A percentile compares a stretch with the other conserved stretches of the same genome.
Evolutionary conservation across 768 basidiomycete species (phyloP).

Genomic region (Amylocystis lapponica): DNA sequence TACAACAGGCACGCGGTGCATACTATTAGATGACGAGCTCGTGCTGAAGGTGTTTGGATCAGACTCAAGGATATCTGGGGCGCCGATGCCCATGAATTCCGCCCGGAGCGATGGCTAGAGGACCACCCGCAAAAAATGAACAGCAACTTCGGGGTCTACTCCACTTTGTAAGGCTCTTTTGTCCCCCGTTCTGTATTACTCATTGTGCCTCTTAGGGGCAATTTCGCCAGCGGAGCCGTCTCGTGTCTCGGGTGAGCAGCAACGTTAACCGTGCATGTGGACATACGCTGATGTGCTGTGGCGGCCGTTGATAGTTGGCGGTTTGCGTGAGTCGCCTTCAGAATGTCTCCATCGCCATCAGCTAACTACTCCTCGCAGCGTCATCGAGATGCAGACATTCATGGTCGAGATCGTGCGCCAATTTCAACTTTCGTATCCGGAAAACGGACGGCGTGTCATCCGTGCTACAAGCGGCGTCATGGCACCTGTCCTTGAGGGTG

Average conservation of each 20-base stretch:
- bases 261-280: neutral
- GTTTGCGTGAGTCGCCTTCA: neutral
- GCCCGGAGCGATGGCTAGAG: slow-evolving; percentile 27
- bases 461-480: neutral
- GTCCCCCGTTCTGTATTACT: too few species aligned
- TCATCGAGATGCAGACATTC: neutral
- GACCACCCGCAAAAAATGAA: neutral
- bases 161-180: neutral
- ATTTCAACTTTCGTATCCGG: neutral
- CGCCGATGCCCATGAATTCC: slow-evolving; percentile 20
- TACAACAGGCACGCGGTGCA: neutral
- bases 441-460: neutral
- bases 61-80: slow-evolving; percentile 20
- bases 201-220: neutral
- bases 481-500: neutral
- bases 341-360: too few species aligned
- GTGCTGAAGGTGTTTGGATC: neutral
- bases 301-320: neutral
- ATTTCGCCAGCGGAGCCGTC: neutral
- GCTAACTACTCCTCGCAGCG: neutral
- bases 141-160: neutral
- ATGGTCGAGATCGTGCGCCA: neutral
- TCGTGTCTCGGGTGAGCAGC: neutral
- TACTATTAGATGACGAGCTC: neutral
- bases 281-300: neutral